Percentiles rank a stretch among this genome's conserved stretches.
phyloP scores from a whole-genome alignment of 2,329 filamentous ascomycete genomes.

The Monosporascus sp. region DNA sequence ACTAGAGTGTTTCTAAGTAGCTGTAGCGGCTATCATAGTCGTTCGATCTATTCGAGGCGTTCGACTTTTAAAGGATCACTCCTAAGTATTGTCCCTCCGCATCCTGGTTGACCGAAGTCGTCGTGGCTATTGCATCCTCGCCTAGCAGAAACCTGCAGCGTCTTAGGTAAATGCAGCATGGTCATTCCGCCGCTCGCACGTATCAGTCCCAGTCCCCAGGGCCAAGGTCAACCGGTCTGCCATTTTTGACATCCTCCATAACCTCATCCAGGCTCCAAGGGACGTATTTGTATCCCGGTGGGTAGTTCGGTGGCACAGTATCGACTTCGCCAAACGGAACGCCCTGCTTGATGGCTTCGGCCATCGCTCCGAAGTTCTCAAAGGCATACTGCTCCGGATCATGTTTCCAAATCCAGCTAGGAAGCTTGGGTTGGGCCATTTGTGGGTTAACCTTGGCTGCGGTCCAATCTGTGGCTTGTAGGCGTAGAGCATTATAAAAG shows the following conservation, averaged over 20 bases:
- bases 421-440: constrained; percentile 28
- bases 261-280: constrained; percentile 38
- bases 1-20: too few relatives aligned
- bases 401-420: constrained; percentile 32
- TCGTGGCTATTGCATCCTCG: too few relatives aligned
- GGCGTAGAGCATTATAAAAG: constrained; percentile 30
- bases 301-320: constrained; percentile 28
- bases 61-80: too few relatives aligned
- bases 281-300: constrained; percentile 29
- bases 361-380: constrained; percentile 28
- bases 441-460: constrained; percentile 26
- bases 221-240: constrained; percentile 28
- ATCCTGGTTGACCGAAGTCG: too few relatives aligned
- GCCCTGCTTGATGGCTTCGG: constrained; percentile 25
- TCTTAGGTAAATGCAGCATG: too few relatives aligned
- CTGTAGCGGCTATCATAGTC: too few relatives aligned
- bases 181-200: too few relatives aligned
- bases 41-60: too few relatives aligned
- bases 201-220: constrained; percentile 24
- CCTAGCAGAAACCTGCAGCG: too few relatives aligned
- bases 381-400: constrained; percentile 32
- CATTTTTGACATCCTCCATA: constrained; percentile 30
- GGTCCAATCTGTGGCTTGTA: constrained; percentile 31
- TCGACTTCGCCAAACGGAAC: constrained; percentile 23
- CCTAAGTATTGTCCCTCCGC: too few relatives aligned